Percentiles rank a stretch among this genome's conserved stretches.
Conservation (phyloP, 2,329 filamentous ascomycete species). For the Mollisiaceae sp. region DNA sequence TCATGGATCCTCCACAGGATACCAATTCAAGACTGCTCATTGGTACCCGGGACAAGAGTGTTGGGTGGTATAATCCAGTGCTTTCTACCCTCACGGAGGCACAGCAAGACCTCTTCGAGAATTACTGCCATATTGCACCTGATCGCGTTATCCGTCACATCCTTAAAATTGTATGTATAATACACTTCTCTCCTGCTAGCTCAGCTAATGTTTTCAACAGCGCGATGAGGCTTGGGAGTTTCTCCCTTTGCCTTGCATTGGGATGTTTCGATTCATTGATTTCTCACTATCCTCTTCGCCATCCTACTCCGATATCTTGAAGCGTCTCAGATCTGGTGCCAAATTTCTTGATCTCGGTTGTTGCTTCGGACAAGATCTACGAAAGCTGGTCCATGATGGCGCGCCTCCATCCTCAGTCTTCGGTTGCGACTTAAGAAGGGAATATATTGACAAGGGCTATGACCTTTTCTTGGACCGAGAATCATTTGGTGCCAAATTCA, state of each 20-base stretch:
- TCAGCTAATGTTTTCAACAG: constrained; percentile 13
- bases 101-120: constrained; percentile 10
- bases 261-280: constrained; percentile 29
- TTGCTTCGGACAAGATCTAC: constrained; percentile 47
- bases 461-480: constrained; percentile 46
- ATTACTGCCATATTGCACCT: constrained; percentile 3
- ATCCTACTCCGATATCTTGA: constrained; percentile 26
- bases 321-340: constrained; percentile 21
- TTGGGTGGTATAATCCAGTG: constrained; percentile 1
- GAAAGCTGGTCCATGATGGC: constrained; percentile 46
- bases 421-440: constrained; percentile 42
- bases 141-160: constrained; percentile 8
- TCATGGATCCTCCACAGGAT: not conserved
- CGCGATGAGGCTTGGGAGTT: constrained; percentile 31
- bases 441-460: constrained; percentile 46
- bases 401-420: constrained; percentile 40
- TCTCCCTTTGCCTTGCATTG: constrained; percentile 28
- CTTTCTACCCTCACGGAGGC: not conserved
- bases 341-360: constrained; percentile 47
- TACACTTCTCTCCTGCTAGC: not conserved
- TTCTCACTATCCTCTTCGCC: constrained; percentile 9
- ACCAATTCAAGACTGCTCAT: not conserved
- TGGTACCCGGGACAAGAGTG: not conserved
- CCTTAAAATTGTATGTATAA: not conserved
- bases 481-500: constrained; percentile 41